Evolutionary conservation across 441 rosid species (phyloP).

Genomic region (Manihot esculenta): DNA sequence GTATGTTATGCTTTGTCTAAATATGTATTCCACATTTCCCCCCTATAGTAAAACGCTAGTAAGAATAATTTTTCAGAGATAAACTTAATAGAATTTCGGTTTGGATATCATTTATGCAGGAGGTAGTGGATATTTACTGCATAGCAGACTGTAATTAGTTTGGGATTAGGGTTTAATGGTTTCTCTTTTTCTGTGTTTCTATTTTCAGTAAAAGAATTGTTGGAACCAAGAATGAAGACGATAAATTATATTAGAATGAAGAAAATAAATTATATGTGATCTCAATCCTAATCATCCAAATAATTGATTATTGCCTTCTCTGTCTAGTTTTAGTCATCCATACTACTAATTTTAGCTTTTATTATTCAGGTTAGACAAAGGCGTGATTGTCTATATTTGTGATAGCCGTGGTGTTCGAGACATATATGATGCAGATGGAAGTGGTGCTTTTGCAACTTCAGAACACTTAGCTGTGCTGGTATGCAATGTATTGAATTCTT

Average conservation of each 20-base stretch:
- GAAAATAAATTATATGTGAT: not conserved
- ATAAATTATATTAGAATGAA: not conserved
- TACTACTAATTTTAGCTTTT: constrained; percentile 8
- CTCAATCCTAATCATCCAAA: not conserved
- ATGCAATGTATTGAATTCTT: constrained; percentile 16
- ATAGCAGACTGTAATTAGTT: no score
- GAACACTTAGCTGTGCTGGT: constrained; percentile 91
- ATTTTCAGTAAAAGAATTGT: not conserved
- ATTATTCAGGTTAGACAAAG: constrained; percentile 82
- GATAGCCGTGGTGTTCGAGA: constrained; percentile 89
- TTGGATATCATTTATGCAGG: not conserved
- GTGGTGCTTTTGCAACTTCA: constrained; percentile 66
- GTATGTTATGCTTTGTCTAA: not conserved
- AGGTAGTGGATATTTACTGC: not conserved
- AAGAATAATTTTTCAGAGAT: not conserved
- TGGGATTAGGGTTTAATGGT: not conserved
- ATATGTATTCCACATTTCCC: not conserved
- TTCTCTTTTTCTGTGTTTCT: not conserved
- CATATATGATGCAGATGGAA: constrained; percentile 89
- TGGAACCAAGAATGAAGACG: not conserved
- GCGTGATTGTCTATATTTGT: constrained; percentile 86
- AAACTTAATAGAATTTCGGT: constrained; percentile 1
- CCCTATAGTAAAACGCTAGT: not conserved
- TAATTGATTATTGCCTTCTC: not conserved
- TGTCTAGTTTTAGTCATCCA: not conserved